Evolutionary conservation across 2,329 filamentous ascomycete genomes (phyloP).

Genomic region (Tolypocladium paradoxum): DNA sequence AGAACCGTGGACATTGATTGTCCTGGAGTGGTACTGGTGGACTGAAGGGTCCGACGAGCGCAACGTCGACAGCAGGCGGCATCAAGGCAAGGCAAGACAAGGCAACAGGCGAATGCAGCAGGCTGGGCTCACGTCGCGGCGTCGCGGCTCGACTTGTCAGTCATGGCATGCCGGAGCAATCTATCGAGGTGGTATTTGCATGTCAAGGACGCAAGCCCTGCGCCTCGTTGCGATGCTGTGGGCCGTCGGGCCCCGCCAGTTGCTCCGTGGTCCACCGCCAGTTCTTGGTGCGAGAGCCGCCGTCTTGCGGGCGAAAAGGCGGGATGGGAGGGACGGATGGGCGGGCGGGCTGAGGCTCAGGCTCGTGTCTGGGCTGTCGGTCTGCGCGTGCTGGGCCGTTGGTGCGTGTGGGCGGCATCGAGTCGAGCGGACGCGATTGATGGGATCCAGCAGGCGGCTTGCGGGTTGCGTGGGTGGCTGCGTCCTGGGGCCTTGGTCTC

Average conservation of each 20-base stretch:
- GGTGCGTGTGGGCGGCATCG: neutral
- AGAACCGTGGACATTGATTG: neutral
- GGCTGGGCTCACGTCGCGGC: neutral
- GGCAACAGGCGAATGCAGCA: neutral
- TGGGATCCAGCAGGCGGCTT: neutral
- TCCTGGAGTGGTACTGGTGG: neutral
- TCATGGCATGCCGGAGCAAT: neutral
- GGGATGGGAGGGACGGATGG: constrained; percentile 1
- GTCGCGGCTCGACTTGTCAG: neutral
- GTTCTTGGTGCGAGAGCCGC: constrained; percentile 7
- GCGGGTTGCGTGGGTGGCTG: constrained; percentile 1
- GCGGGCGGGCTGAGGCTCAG: constrained; percentile 1
- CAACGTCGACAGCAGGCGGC: neutral
- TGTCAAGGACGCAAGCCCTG: constrained; percentile 1
- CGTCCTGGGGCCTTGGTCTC: constrained; percentile 1
- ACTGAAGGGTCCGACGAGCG: neutral
- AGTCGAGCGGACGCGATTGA: neutral
- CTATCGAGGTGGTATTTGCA: neutral
- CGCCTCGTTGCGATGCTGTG: constrained; percentile 1
- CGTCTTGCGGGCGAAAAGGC: constrained; percentile 11
- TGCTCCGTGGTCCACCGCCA: constrained; percentile 7
- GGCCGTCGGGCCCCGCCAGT: neutral
- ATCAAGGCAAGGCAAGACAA: neutral
- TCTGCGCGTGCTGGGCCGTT: neutral
- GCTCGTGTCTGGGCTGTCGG: neutral